phyloP scores from a whole-genome alignment of 2,329 filamentous ascomycete species.

The Colletotrichum somersetense region DNA sequence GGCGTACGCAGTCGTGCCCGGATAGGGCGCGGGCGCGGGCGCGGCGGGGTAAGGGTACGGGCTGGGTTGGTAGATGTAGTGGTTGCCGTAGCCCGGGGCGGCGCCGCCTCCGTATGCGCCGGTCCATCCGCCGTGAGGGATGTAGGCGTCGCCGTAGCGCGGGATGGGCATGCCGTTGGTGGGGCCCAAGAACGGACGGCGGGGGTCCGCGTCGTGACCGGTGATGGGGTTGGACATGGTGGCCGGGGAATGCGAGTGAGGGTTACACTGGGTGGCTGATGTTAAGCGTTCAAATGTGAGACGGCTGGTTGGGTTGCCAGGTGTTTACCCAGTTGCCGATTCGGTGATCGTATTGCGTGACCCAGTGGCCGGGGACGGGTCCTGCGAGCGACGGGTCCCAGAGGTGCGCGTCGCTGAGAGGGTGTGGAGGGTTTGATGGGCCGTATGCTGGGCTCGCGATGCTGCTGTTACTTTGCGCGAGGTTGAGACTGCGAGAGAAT shows the following conservation, averaged over 20 bases:
- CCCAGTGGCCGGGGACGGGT: conserved; percentile 52
- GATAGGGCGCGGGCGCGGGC: conserved; percentile 12
- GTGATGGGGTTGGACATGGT: conserved; percentile 52
- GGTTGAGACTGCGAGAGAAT: conserved; percentile 10
- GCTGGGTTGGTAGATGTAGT: conserved; percentile 53
- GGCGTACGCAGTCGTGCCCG: conserved; percentile 25
- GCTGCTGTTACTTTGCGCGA: background rate
- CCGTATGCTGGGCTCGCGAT: background rate
- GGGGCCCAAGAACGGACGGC: conserved; percentile 51
- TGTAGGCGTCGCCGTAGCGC: conserved; percentile 54
- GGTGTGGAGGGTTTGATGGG: background rate
- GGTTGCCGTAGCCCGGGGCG: conserved; percentile 21
- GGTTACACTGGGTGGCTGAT: background rate
- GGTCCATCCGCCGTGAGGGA: conserved; percentile 50
- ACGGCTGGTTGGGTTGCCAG: conserved; percentile 48
- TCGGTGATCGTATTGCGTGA: conserved; percentile 22
- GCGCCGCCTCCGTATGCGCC: conserved; percentile 4
- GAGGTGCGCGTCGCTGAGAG: background rate
- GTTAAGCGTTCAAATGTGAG: background rate
- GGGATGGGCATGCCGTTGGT: conserved; percentile 46
- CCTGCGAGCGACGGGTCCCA: conserved; percentile 49
- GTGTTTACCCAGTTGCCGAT: conserved; percentile 48
- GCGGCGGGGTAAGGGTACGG: conserved; percentile 45
- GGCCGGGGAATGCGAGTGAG: background rate
- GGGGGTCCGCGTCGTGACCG: conserved; percentile 53